Base-by-base conservation (phyloP, 163 green algal species). In the Volvox carteri region DNA sequence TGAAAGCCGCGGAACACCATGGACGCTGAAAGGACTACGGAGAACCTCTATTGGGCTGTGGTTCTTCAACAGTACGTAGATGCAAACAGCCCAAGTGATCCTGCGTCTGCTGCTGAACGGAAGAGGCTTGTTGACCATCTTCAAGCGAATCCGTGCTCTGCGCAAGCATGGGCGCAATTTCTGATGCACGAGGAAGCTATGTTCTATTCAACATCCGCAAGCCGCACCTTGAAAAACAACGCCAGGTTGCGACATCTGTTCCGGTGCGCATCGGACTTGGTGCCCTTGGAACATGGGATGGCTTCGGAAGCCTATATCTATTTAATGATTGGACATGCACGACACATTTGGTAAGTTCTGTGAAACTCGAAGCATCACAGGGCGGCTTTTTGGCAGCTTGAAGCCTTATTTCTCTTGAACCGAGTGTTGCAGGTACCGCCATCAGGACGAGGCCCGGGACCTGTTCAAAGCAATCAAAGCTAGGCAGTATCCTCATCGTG, bases 391-490 rank as follows among this genome's bases (percentile, higher is more conserved):
- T 72, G 60, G 18, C 18, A 72, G 60, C 60, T 72, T 23, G n/a
- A 28, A 19, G 3, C 11, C 28, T 65, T 23, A 30, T 19, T 23
- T 23, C 37, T 33, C 14, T 35, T 72, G 19, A 72, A 23, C n/a
- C n/a, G 60, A 39, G 60, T 72, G 60, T 75, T 60, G 54, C 88
- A 94, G 88, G 90, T 78, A 68, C 25, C 78, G 76, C 1, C 84
- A 78, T 50, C 88, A 94, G 25, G 96, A 98, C 76, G 97, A 99
- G 62, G 97, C 93, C 1, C 90, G 96, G 1, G 97, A 98, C 86
- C 96, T 96, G 0, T 96, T 98, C 88, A 98, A 99, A 87, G 96
- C 93, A 35, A 93, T 99, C 28, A 96, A 96, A 60, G 96, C 95
- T 75, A 93, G 97, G 89, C 90, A 94, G 33, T 95, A 98, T 77